Evolutionary conservation across 805 yeast genomes (phyloP), one percentile per base, ranked within the genome.

Genomic region (Barnettozyma populi): DNA sequence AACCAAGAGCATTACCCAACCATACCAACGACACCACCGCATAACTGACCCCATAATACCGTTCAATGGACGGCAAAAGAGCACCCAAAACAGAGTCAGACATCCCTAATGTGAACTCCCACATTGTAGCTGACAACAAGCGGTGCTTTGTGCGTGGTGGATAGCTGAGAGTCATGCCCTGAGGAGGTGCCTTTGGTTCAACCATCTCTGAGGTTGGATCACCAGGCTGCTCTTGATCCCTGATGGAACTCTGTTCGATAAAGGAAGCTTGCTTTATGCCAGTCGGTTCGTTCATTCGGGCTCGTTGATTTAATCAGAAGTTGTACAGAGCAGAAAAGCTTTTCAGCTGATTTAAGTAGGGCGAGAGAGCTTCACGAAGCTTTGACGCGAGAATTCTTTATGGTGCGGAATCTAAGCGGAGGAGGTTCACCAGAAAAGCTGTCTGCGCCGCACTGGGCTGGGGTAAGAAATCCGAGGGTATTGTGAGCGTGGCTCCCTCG

Each of bases 31-130:
- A 78, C 2, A 78, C 82, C n/a, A 75, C 56, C 2, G 80, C 69
- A 55, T 80, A 80, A 20, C 63, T 64, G 45, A 80, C 67, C 34
- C 57, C 46, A 57, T 78, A 80, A 56, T 73, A 68, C 3, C 49
- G 57, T 52, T 80, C 84, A 31, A 80, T 75, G 41, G 66, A 62
- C 4, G 82, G 83, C 43, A 80, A 60, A 11, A 80, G 60, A 0
- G 83, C 81, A 49, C 85, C 86, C 1, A 81, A 75, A 11, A 79
- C 76, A 45, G 80, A 80, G 55, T 80, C 86, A 19, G 72, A 57
- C 51, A 75, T 59, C 1, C 84, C 84, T 5, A 59, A 52, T 2
- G 68, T 53, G 40, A 74, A 61, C 8, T 63, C 59, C 76, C 78
- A 76, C 4, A 60, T 3, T 27, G 73, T 61, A 11, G 68, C 58